Percentiles rank a stretch among this genome's conserved stretches.
Conservation (phyloP, 2,329 filamentous ascomycete species). For the Cladophialophora carrionii region DNA sequence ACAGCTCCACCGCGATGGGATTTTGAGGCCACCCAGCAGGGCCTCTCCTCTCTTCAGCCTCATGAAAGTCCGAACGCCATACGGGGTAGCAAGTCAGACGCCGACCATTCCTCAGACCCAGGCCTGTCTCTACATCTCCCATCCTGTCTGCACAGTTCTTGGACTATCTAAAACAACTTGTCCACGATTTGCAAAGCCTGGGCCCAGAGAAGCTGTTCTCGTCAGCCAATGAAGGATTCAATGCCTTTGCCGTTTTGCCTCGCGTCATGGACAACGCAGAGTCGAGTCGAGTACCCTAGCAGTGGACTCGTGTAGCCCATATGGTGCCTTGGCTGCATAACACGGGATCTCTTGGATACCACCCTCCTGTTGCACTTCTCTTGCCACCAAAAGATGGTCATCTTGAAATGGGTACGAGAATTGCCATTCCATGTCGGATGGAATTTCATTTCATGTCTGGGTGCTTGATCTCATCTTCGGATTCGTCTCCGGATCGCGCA, state of each 20-base stretch:
- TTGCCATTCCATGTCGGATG: not conserved
- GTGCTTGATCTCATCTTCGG: not conserved
- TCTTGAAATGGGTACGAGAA: not conserved
- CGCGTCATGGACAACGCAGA: not conserved
- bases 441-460: not conserved
- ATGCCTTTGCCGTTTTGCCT: not conserved
- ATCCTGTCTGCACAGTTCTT: not conserved
- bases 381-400: not conserved
- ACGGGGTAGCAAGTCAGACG: not conserved
- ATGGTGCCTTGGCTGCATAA: not conserved
- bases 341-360: not conserved
- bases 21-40: not conserved
- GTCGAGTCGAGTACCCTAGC: not conserved
- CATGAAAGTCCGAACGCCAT: not conserved
- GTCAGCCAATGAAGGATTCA: not conserved
- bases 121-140: not conserved
- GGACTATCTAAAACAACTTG: not conserved
- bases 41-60: not conserved
- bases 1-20: not conserved
- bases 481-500: not conserved
- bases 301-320: not conserved
- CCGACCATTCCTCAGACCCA: not conserved
- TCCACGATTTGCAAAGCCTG: not conserved
- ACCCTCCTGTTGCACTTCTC: not conserved
- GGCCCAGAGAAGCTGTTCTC: not conserved